Conservation (phyloP, 2,329 filamentous ascomycete species). For the Periconia digitata region DNA sequence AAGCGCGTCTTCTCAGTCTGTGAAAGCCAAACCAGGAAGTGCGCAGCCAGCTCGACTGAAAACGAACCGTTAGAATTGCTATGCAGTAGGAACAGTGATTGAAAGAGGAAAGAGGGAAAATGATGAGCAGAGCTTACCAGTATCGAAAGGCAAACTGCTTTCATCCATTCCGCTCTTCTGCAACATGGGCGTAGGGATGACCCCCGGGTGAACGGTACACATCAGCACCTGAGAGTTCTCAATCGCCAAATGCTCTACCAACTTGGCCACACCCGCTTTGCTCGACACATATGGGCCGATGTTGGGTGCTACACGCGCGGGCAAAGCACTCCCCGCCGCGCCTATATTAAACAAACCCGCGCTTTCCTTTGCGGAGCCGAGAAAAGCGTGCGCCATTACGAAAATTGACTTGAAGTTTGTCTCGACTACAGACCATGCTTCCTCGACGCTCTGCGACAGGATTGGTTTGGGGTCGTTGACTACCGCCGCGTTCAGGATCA, state of each 20-base stretch:
- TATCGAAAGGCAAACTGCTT: conserved; percentile 17
- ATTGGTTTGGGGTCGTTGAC: conserved; percentile 5
- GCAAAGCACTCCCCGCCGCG: background rate
- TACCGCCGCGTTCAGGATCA: conserved; percentile 20
- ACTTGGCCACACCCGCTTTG: conserved; percentile 37
- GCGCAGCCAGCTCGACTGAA: conserved; percentile 1
- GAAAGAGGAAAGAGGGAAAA: background rate
- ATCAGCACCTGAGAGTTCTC: conserved; percentile 40
- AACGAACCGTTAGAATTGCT: background rate
- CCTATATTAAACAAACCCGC: conserved; percentile 2
- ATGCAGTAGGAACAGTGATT: no score
- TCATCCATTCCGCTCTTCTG: conserved; percentile 9
- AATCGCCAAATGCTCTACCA: conserved; percentile 32
- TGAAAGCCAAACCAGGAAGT: conserved; percentile 12
- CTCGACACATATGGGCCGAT: background rate
- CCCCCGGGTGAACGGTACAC: conserved; percentile 38
- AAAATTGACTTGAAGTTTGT: conserved; percentile 21
- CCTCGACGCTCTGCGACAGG: conserved; percentile 5
- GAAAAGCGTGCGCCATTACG: conserved; percentile 16
- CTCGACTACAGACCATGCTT: conserved; percentile 17
- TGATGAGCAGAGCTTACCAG: no score
- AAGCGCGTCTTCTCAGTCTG: conserved; percentile 6
- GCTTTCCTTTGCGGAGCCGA: conserved; percentile 13
- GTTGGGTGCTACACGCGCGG: background rate
- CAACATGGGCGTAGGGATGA: conserved; percentile 32